A percentile compares a stretch with the other conserved stretches of the same genome.
These are phyloP conservation scores for Chara braunii DNA, from an alignment of 139 green algal genomes.

Conservation along the genomic window DNA sequence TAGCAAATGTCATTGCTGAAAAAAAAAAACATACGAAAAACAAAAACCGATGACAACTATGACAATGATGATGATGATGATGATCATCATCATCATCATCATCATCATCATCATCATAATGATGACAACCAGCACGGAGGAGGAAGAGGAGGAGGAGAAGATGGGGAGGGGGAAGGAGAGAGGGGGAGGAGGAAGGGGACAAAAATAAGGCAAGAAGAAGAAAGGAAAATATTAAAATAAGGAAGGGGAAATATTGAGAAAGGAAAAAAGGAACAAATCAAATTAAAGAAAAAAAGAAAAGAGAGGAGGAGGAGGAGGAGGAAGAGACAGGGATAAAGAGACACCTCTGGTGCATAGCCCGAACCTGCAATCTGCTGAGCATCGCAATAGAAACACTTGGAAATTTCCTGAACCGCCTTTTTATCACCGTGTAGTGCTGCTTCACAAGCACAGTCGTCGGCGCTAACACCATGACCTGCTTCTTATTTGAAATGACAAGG, in stretches of 20 bases:
- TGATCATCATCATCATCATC: too few species aligned
- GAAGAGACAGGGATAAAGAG: background rate
- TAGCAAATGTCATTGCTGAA: too few species aligned
- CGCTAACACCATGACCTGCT: conserved; percentile 44
- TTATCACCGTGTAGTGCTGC: conserved; percentile 42
- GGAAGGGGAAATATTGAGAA: background rate
- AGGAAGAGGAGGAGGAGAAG: background rate
- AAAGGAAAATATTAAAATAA: background rate
- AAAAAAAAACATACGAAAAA: too few species aligned
- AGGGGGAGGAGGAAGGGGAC: background rate
- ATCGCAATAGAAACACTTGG: conserved; percentile 7
- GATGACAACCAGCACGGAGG: too few species aligned
- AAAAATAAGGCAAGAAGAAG: background rate
- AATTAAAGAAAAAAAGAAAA: background rate
- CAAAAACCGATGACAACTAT: too few species aligned
- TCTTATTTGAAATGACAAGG: conserved; percentile 3
- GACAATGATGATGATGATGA: too few species aligned
- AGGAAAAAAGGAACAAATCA: background rate
- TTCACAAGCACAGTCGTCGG: conserved; percentile 50
- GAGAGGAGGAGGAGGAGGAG: conserved; percentile 7
- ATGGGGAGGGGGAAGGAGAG: background rate
- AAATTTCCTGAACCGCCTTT: conserved; percentile 20
- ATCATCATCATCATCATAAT: too few species aligned
- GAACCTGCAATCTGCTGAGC: conserved; percentile 39
- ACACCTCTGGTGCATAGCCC: background rate